Percentiles rank a stretch among this genome's conserved stretches.
phyloP scores from a whole-genome alignment of 306 rosid genomes.

The Prosopis cineraria region DNA sequence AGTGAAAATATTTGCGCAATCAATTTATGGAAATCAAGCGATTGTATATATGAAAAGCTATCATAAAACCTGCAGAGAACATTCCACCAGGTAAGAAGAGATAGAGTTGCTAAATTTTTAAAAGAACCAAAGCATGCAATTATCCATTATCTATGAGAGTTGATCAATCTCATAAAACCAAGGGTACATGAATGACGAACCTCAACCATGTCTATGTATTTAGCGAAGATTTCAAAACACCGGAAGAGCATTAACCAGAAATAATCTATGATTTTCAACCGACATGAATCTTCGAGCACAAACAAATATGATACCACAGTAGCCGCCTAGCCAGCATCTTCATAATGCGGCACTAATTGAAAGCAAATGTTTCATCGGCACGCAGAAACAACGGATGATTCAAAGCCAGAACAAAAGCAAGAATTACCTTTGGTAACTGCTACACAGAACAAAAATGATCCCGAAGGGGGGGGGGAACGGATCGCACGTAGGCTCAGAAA shows the following conservation, averaged over 20 bases:
- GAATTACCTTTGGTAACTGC: neutral
- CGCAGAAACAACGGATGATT: neutral
- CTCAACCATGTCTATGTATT: neutral
- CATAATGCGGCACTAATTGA: neutral
- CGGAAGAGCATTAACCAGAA: neutral
- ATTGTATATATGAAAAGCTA: slow-evolving; percentile 1
- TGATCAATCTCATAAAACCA: neutral
- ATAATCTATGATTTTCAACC: neutral
- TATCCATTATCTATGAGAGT: neutral
- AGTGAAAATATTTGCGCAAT: neutral
- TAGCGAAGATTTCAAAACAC: neutral
- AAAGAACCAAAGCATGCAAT: slow-evolving; percentile 11
- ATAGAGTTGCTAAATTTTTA: neutral
- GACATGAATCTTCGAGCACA: neutral
- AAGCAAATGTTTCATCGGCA: neutral
- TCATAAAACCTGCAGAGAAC: neutral
- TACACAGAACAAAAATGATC: neutral
- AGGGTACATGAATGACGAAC: neutral
- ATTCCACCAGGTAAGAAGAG: neutral
- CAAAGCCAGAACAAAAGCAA: neutral
- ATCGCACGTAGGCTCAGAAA: neutral
- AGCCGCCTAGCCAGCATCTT: neutral
- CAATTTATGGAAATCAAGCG: slow-evolving; percentile 6
- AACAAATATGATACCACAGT: neutral
- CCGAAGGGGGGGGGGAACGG: too few relatives aligned